Evolutionary conservation across 2,329 filamentous ascomycete genomes (phyloP), one percentile per base, ranked within the genome.

Genomic region (Pseudogymnoascus sp.): DNA sequence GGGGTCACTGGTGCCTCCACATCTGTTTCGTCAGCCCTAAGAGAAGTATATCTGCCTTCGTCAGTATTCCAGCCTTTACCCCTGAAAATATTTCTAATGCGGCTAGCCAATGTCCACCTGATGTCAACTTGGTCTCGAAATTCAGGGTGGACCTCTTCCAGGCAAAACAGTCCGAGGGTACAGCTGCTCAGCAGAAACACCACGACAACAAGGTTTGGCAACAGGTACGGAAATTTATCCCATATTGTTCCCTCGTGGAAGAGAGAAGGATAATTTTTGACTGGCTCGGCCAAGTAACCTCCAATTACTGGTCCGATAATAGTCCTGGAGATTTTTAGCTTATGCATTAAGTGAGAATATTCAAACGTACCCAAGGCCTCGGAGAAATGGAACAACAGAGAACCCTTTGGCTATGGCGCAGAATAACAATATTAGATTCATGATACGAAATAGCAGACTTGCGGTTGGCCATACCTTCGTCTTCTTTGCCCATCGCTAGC

Each of bases 301-400:
- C 93, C 93, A 73, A 96, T 88, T 73, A 90, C 89, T 47, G 93
- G 91, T 45, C 93, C 93, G 69, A 96, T 82, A 70, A 96, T 96
- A 34, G 92, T 96, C 67, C 87, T 89, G 61, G 61, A 69, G n/a
- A 39, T 1, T n/a, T 2, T 63, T 63, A 63, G 61, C 70, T 31
- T 23, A 64, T 59, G 6, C 21, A 47, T 14, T 45, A 18, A 4
- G 12, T 31, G 7, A 57, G n/a, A 57, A 16, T 7, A 40, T 11
- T 60, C 66, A 23, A 42, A 75, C 79, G 75, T 80, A 89, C 80
- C 93, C 93, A 71, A 97, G 81, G 72, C 91, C 96, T 92, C 93
- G 96, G 34, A 97, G 89, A 73, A 96, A 90, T 1, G 93, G 93
- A 90, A 97, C 96, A 69, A 97, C 91, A 14, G 93, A 90, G 76